Evolutionary conservation across 257 asterid genomes (phyloP).

Genomic region (Striga asiatica): DNA sequence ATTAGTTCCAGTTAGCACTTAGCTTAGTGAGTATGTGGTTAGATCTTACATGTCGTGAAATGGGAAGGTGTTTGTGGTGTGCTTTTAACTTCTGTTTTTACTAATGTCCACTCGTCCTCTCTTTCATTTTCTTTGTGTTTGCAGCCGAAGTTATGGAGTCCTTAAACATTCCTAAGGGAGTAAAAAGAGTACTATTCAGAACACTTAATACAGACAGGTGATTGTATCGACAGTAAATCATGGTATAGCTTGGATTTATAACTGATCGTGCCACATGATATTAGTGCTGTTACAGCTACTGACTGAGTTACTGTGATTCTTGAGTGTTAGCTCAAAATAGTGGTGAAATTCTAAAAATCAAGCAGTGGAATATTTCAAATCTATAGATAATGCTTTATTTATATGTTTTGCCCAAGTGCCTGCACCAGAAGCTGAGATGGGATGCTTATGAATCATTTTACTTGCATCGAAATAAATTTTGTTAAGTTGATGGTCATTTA

Average conservation of each 20-base stretch:
- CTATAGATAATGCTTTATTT: background rate
- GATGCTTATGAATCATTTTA: too few relatives aligned
- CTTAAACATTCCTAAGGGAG: conserved; percentile 78
- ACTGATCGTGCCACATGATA: background rate
- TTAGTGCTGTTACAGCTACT: background rate
- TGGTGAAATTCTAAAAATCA: background rate
- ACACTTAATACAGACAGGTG: conserved; percentile 96
- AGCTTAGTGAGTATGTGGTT: background rate
- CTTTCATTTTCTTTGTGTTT: background rate
- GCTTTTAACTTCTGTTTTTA: background rate
- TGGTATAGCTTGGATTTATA: background rate
- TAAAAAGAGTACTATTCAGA: conserved; percentile 82
- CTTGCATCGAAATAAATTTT: too few relatives aligned
- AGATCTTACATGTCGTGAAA: background rate
- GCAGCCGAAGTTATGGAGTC: conserved; percentile 92
- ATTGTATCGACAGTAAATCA: background rate
- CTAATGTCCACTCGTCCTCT: background rate
- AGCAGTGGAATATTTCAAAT: background rate
- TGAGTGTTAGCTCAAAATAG: background rate
- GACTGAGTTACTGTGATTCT: background rate
- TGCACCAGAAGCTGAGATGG: background rate
- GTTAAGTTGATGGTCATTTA: too few relatives aligned
- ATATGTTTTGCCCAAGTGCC: background rate
- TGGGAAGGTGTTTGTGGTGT: background rate
- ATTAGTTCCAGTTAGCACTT: background rate